Percentiles rank a stretch among this genome's conserved stretches.
Evolutionary conservation across 225 moss, liverwort and hornwort genomes (phyloP).

Genomic region (Antitrichia curtipendula): DNA sequence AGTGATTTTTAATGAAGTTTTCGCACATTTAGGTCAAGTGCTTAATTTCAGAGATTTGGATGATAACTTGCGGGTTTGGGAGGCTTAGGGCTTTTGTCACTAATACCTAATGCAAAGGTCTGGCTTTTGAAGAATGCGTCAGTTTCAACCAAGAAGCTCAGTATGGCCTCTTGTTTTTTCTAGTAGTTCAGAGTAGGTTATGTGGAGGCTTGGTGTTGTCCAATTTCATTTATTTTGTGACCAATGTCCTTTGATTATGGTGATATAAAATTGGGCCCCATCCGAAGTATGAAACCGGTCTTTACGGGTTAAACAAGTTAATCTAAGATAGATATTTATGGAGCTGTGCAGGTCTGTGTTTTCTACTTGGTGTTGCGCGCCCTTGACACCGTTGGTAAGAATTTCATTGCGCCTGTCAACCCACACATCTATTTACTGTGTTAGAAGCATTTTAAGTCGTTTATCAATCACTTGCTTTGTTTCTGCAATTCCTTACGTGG

Average conservation of each 20-base stretch:
- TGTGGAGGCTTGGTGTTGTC: background rate
- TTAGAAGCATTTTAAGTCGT: background rate
- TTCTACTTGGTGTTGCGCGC: constrained; percentile 53
- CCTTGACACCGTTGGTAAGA: constrained; percentile 45
- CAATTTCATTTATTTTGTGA: background rate
- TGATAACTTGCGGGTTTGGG: background rate
- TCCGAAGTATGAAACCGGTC: background rate
- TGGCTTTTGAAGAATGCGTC: background rate
- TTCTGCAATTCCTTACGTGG: background rate
- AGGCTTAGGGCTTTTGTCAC: background rate
- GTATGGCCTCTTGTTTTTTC: background rate
- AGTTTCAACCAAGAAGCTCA: background rate
- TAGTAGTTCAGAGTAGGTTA: background rate
- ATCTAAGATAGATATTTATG: background rate
- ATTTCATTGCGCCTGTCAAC: background rate
- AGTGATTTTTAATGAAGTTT: background rate
- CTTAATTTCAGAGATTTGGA: background rate
- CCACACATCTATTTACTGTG: background rate
- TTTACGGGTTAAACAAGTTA: background rate
- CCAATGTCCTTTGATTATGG: background rate
- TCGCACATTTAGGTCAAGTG: background rate
- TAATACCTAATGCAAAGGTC: background rate
- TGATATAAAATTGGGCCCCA: background rate
- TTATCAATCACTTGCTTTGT: background rate
- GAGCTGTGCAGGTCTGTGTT: constrained; percentile 31